Conservation (phyloP, 192 early-diverging fungal genomes). For the Phycomyces blakesleeanus region DNA sequence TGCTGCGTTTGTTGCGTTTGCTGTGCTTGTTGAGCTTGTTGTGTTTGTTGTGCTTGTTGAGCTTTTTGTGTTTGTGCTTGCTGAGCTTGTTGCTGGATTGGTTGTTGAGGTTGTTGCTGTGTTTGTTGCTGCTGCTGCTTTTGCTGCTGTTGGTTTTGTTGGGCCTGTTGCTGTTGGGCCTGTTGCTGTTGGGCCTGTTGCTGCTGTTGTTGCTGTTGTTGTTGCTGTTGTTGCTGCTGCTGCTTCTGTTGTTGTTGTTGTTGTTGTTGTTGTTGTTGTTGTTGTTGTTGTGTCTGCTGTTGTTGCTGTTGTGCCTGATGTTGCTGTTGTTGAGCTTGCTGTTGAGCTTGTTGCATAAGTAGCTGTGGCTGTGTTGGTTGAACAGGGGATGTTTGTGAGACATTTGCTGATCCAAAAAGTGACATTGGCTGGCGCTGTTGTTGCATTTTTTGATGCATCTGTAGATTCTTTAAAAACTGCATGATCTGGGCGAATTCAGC, state of each 20-base stretch:
- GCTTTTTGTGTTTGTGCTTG: neutral
- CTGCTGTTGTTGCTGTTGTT: neutral
- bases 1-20: neutral
- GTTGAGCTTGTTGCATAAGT: conserved; percentile 9
- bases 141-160: neutral
- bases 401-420: neutral
- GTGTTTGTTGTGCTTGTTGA: too few species aligned
- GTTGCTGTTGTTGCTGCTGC: neutral
- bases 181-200: neutral
- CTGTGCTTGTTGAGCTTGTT: too few species aligned
- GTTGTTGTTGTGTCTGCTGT: conserved; percentile 22
- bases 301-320: conserved; percentile 20
- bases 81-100: neutral
- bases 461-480: conserved; percentile 49
- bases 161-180: neutral
- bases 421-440: conserved; percentile 9
- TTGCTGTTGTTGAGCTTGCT: conserved; percentile 23
- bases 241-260: conserved; percentile 11
- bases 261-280: neutral
- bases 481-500: conserved; percentile 73
- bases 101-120: neutral
- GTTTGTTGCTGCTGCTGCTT: neutral
- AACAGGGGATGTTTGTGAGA: neutral
- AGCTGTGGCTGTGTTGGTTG: conserved; percentile 8
- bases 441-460: conserved; percentile 29